phyloP scores from a whole-genome alignment of 2,329 filamentous ascomycete genomes.

The Trichoderma guizhouense region DNA sequence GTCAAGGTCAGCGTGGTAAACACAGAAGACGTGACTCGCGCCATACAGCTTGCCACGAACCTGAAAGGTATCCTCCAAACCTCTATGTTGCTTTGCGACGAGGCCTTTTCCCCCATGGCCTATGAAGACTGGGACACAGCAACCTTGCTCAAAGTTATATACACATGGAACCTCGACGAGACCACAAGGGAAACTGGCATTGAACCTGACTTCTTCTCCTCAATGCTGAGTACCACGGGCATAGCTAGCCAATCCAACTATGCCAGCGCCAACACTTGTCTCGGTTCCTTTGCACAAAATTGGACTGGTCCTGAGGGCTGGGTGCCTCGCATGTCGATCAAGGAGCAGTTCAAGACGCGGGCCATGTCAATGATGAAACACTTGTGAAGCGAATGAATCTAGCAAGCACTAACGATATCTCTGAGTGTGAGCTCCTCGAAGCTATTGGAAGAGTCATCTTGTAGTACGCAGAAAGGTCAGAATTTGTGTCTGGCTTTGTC shows the following conservation, averaged over 20 bases:
- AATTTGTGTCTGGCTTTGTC: background rate
- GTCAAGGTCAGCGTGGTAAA: background rate
- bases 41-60: background rate
- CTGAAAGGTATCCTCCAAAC: background rate
- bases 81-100: background rate
- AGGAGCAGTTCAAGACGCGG: background rate
- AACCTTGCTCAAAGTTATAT: background rate
- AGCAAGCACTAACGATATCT: background rate
- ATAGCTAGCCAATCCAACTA: too few relatives aligned
- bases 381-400: background rate
- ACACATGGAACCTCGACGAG: background rate
- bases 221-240: background rate
- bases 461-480: background rate
- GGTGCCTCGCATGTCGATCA: background rate
- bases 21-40: background rate
- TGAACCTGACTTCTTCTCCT: background rate
- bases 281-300: background rate
- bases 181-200: background rate
- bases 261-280: background rate
- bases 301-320: background rate
- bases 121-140: background rate
- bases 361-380: too few relatives aligned
- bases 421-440: background rate
- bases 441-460: background rate
- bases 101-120: background rate